These are phyloP conservation scores for Skeletonema potamos DNA, from an alignment of 108 stramenopile species.

Conservation along the genomic window DNA sequence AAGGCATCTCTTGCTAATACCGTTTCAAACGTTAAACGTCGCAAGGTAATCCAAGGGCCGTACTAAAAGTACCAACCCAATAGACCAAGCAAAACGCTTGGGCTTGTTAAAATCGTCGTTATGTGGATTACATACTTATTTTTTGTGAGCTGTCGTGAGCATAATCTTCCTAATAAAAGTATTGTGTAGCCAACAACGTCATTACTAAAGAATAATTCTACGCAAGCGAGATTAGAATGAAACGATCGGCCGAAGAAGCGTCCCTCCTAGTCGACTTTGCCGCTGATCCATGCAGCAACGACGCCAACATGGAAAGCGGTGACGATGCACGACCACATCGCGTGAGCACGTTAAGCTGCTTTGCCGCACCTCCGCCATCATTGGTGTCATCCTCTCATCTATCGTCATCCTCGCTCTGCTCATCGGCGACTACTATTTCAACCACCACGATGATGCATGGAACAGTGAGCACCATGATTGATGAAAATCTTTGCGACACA, in stretches of 20 bases:
- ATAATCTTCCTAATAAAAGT: too few species aligned
- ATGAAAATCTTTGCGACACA: neutral
- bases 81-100: too few species aligned
- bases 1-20: too few species aligned
- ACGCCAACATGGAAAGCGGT: neutral
- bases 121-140: too few species aligned
- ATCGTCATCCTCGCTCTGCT: neutral
- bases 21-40: too few species aligned
- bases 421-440: neutral
- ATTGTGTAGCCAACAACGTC: too few species aligned
- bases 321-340: conserved; percentile 5
- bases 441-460: neutral
- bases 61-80: too few species aligned
- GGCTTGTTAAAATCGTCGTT: too few species aligned
- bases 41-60: too few species aligned
- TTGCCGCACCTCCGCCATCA: neutral
- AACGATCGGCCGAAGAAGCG: conserved; percentile 14
- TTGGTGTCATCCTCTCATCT: neutral
- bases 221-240: too few species aligned
- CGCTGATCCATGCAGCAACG: neutral
- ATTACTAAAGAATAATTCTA: too few species aligned
- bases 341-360: conserved; percentile 19
- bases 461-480: conserved; percentile 11
- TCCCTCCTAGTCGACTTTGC: neutral
- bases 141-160: too few species aligned